Conservation (phyloP, 2,329 filamentous ascomycete genomes). For the Alternaria postmessia region DNA sequence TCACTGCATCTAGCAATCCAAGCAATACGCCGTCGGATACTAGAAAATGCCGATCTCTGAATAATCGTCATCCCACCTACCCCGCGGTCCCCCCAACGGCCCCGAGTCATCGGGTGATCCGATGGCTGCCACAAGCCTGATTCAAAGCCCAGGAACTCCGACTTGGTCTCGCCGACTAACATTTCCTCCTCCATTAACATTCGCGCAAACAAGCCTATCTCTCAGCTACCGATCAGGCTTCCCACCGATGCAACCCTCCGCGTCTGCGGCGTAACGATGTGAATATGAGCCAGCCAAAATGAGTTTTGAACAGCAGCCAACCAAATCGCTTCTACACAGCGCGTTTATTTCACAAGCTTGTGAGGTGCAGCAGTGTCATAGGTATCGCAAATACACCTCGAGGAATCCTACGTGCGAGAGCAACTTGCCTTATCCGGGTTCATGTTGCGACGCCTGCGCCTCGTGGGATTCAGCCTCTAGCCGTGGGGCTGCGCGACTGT, state of each 20-base stretch:
- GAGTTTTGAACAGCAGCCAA: not conserved
- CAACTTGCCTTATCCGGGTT: constrained; percentile 7
- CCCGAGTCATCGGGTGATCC: constrained; percentile 22
- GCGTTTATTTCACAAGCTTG: constrained; percentile 3
- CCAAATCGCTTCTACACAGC: not conserved
- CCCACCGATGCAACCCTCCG: constrained; percentile 17
- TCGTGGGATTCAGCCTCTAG: constrained; percentile 13
- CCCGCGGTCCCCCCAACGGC: constrained; percentile 26
- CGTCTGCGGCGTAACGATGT: constrained; percentile 12
- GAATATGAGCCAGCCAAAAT: not conserved
- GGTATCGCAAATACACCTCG: constrained; percentile 3
- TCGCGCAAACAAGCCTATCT: constrained; percentile 19
- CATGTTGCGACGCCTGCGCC: constrained; percentile 16
- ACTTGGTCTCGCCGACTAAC: constrained; percentile 1
- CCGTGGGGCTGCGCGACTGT: constrained; percentile 7
- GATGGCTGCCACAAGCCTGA: constrained; percentile 15
- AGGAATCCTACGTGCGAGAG: constrained; percentile 8
- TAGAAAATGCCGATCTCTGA: constrained; percentile 22
- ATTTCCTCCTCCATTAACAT: constrained; percentile 13
- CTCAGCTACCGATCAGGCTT: constrained; percentile 11
- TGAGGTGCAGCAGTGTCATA: constrained; percentile 2
- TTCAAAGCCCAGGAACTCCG: constrained; percentile 2
- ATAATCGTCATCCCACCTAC: constrained; percentile 19
- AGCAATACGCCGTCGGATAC: constrained; percentile 1
- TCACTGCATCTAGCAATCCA: not conserved